Evolutionary conservation across 306 rosid genomes (phyloP).

Genomic region (Cyamopsis tetragonoloba): DNA sequence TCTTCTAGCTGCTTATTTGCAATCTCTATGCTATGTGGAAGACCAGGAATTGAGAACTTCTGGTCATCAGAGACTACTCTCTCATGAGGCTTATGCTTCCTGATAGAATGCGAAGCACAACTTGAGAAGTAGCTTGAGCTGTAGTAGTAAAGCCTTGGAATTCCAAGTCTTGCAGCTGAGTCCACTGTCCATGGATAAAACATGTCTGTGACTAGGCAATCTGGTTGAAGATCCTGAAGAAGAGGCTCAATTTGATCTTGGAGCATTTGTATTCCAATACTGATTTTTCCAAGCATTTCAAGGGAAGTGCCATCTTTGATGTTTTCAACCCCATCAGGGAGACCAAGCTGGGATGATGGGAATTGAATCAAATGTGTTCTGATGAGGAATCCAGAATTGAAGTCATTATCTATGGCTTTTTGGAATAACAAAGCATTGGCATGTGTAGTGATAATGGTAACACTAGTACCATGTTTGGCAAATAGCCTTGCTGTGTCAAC

Average conservation of each 20-base stretch:
- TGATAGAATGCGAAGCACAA: background rate
- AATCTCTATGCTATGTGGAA: conserved; percentile 20
- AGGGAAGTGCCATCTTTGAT: background rate
- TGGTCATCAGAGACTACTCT: conserved; percentile 5
- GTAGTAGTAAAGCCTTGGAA: conserved; percentile 31
- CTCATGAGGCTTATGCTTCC: conserved; percentile 30
- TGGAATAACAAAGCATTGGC: conserved; percentile 32
- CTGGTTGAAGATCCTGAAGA: conserved; percentile 13
- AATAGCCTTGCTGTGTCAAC: conserved; percentile 31
- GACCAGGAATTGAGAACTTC: conserved; percentile 20
- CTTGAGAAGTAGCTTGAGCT: conserved; percentile 27
- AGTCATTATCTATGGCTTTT: conserved; percentile 23
- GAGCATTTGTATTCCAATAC: conserved; percentile 9
- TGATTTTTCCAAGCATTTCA: conserved; percentile 6
- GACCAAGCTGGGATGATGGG: conserved; percentile 28
- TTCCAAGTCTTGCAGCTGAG: conserved; percentile 24
- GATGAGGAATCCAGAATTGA: conserved; percentile 13
- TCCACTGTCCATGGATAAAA: conserved; percentile 34
- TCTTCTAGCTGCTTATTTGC: conserved; percentile 22
- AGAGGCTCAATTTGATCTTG: conserved; percentile 22
- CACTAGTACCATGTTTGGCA: conserved; percentile 30
- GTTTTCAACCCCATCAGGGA: conserved; percentile 31
- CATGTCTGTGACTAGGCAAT: conserved; percentile 30
- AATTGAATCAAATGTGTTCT: conserved; percentile 15
- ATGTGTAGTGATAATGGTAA: conserved; percentile 27